A percentile compares a stretch with the other conserved stretches of the same genome.
These are phyloP conservation scores for Solanum neorickii DNA, from an alignment of 257 asterid genomes.

Conservation along the genomic window DNA sequence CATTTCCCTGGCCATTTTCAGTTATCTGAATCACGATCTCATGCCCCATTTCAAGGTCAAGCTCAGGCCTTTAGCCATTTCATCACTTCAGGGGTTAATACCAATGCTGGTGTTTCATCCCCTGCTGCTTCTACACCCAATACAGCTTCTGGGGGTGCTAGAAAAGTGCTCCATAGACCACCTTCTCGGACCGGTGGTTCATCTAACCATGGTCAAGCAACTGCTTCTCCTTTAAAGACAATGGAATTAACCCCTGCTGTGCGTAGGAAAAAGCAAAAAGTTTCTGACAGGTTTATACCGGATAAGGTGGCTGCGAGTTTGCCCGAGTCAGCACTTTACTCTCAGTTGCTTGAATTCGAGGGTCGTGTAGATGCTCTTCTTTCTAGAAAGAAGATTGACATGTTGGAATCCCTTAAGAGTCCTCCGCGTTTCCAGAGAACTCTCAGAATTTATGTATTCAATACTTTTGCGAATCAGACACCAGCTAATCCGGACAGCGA, in stretches of 20 bases:
- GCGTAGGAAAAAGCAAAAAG: slow-evolving; percentile 55
- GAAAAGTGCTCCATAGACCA: slow-evolving; percentile 46
- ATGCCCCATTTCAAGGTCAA: slow-evolving; percentile 20
- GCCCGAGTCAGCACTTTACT: slow-evolving; percentile 78
- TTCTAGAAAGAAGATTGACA: slow-evolving; percentile 53
- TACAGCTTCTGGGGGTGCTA: slow-evolving; percentile 26
- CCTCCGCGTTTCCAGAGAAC: slow-evolving; percentile 17
- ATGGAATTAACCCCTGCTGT: slow-evolving; percentile 88
- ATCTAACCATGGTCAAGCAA: slow-evolving; percentile 38
- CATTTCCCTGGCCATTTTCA: slow-evolving; percentile 66
- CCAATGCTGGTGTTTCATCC: slow-evolving; percentile 24
- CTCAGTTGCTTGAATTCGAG: slow-evolving; percentile 65
- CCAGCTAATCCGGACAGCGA: slow-evolving; percentile 15
- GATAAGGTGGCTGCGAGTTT: slow-evolving; percentile 50
- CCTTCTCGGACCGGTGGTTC: slow-evolving; percentile 57
- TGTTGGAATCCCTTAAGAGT: slow-evolving; percentile 16
- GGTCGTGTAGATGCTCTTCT: slow-evolving; percentile 63
- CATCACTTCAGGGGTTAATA: slow-evolving; percentile 14
- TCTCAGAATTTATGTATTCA: slow-evolving; percentile 29
- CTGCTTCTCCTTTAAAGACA: slow-evolving; percentile 76
- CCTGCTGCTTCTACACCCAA: slow-evolving; percentile 43
- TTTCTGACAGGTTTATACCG: slow-evolving; percentile 47
- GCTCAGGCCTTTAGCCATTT: slow-evolving; percentile 24
- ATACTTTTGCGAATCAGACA: slow-evolving; percentile 21
- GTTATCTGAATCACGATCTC: slow-evolving; percentile 28